Percentiles rank a stretch among this genome's conserved stretches.
phyloP scores from a whole-genome alignment of 352 stramenopile genomes.

The Phytophthora macrochlamydospora region DNA sequence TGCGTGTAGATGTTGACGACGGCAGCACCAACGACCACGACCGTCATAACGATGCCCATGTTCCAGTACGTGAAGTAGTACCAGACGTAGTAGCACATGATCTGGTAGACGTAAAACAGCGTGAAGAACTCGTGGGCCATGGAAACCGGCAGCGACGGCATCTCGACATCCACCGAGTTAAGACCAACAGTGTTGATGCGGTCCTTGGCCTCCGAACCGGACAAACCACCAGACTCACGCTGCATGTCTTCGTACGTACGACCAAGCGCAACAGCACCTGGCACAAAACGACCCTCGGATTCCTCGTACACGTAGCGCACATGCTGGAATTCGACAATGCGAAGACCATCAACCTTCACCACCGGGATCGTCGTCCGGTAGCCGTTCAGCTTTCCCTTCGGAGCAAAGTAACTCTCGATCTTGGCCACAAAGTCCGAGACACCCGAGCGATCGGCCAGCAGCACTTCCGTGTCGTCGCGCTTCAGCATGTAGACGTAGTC shows the following conservation, averaged over 20 bases:
- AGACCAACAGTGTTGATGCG: slow-evolving; percentile 19
- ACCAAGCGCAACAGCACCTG: slow-evolving; percentile 23
- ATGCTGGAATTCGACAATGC: slow-evolving; percentile 39
- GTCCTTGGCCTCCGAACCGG: slow-evolving; percentile 8
- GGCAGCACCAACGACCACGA: slow-evolving; percentile 31
- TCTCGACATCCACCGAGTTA: slow-evolving; percentile 35
- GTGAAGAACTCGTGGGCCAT: slow-evolving; percentile 34
- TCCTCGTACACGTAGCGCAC: slow-evolving; percentile 20
- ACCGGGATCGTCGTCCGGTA: slow-evolving; percentile 20
- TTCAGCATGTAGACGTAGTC: slow-evolving; percentile 31
- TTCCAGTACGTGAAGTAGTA: slow-evolving; percentile 52
- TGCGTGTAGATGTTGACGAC: slow-evolving; percentile 44
- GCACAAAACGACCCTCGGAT: slow-evolving; percentile 26
- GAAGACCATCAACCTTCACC: slow-evolving; percentile 12
- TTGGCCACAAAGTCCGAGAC: slow-evolving; percentile 27
- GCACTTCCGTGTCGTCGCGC: slow-evolving; percentile 20
- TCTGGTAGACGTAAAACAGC: slow-evolving; percentile 44
- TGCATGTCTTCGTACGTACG: slow-evolving; percentile 26
- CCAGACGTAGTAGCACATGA: slow-evolving; percentile 53
- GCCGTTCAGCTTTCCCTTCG: slow-evolving; percentile 24
- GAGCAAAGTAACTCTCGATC: slow-evolving; percentile 27
- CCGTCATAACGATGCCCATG: slow-evolving; percentile 35
- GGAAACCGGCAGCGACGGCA: slow-evolving; percentile 30
- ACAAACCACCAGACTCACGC: slow-evolving; percentile 5
- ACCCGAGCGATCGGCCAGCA: slow-evolving; percentile 22